phyloP scores from a whole-genome alignment of 768 basidiomycete genomes.

The Gyrodon lividus region DNA sequence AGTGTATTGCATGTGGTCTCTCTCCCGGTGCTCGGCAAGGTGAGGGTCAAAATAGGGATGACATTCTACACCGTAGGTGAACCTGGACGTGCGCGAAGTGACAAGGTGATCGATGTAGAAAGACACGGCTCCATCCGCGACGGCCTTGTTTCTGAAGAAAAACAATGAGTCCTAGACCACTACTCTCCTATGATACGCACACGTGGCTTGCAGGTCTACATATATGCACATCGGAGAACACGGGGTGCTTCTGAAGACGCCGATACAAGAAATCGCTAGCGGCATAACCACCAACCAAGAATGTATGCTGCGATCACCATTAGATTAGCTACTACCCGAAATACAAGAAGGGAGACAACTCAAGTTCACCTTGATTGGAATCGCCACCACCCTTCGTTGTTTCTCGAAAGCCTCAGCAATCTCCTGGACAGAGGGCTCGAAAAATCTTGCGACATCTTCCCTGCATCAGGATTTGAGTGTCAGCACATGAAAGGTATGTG shows the following conservation, averaged over 20 bases:
- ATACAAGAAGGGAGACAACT: too few relatives aligned
- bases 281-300: slow-evolving; percentile 53
- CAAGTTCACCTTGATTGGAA: slow-evolving; percentile 19
- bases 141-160: slow-evolving; percentile 40
- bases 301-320: slow-evolving; percentile 29
- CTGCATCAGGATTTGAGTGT: slow-evolving; percentile 15
- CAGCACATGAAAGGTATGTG: background rate
- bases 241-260: slow-evolving; percentile 38
- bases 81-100: slow-evolving; percentile 40
- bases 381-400: slow-evolving; percentile 6
- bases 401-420: slow-evolving; percentile 35
- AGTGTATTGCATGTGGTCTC: slow-evolving; percentile 22
- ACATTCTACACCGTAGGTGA: slow-evolving; percentile 39
- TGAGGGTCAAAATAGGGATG: slow-evolving; percentile 23
- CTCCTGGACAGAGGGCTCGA: slow-evolving; percentile 41
- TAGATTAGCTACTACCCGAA: background rate
- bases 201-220: slow-evolving; percentile 48
- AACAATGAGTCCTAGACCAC: background rate
- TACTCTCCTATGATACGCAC: slow-evolving; percentile 31
- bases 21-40: slow-evolving; percentile 37
- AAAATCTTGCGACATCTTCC: slow-evolving; percentile 37
- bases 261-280: slow-evolving; percentile 46
- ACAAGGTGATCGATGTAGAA: slow-evolving; percentile 47
- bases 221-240: slow-evolving; percentile 37
- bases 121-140: slow-evolving; percentile 47